Evolutionary conservation across 345 rosid genomes (phyloP).

Genomic region (Ceriops decandra): DNA sequence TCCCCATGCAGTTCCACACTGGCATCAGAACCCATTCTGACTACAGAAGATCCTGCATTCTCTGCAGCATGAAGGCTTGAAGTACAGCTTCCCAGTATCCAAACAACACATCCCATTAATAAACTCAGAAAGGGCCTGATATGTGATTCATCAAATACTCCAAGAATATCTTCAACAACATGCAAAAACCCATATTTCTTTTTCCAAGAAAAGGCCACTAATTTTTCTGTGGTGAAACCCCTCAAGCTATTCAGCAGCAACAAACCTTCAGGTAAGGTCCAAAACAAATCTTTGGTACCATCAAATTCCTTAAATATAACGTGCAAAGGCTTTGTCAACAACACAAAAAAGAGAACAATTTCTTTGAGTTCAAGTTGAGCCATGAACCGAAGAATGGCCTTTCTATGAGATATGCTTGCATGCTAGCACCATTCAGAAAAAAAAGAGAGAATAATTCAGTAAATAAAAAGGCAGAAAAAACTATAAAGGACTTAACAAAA

Average conservation of each 20-base stretch:
- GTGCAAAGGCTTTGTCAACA: slow-evolving; percentile 73
- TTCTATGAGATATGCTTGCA: slow-evolving; percentile 66
- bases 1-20: slow-evolving; percentile 27
- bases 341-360: slow-evolving; percentile 68
- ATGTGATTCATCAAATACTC: slow-evolving; percentile 70
- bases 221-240: slow-evolving; percentile 53
- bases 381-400: slow-evolving; percentile 77
- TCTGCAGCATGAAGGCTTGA: slow-evolving; percentile 39
- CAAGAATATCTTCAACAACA: slow-evolving; percentile 71
- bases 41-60: slow-evolving; percentile 30
- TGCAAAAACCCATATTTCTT: slow-evolving; percentile 75
- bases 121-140: slow-evolving; percentile 69
- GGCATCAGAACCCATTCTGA: slow-evolving; percentile 14
- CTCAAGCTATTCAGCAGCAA: slow-evolving; percentile 39
- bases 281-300: slow-evolving; percentile 30
- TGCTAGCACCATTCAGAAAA: slow-evolving; percentile 39
- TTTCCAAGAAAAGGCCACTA: slow-evolving; percentile 61
- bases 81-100: slow-evolving; percentile 54
- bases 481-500: background rate
- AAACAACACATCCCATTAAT: slow-evolving; percentile 82
- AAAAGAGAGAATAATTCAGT: slow-evolving; percentile 9
- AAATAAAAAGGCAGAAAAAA: slow-evolving; percentile 2
- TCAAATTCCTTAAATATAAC: slow-evolving; percentile 47
- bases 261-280: slow-evolving; percentile 40
- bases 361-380: slow-evolving; percentile 69